Conservation (phyloP, 2,329 filamentous ascomycete genomes). For the Tympanopsis confertula region DNA sequence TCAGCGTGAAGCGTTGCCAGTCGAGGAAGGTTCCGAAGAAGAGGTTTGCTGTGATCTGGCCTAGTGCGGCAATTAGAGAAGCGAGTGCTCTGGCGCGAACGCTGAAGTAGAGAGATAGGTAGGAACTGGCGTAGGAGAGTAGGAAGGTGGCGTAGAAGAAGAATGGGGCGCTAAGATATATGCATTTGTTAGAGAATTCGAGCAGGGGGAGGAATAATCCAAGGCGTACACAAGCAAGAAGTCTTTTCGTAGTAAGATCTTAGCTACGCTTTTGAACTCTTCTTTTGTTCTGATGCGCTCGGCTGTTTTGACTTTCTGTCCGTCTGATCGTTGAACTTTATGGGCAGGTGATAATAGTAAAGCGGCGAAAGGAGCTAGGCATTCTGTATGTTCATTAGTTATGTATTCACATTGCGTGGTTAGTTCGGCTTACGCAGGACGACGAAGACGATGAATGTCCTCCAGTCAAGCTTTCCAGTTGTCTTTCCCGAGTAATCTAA, state of each 20-base stretch:
- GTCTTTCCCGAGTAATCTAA: slow-evolving; percentile 9
- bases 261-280: too few species aligned
- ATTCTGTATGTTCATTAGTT: background rate
- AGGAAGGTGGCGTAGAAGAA: slow-evolving; percentile 11
- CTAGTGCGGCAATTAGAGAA: slow-evolving; percentile 11
- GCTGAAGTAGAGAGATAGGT: slow-evolving; percentile 10
- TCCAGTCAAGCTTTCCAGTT: slow-evolving; percentile 12
- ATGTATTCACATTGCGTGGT: slow-evolving; percentile 1
- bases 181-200: background rate
- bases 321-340: slow-evolving; percentile 8
- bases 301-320: slow-evolving; percentile 5
- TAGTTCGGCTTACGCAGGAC: slow-evolving; percentile 10
- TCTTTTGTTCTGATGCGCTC: slow-evolving; percentile 4
- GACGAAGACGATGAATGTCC: slow-evolving; percentile 13
- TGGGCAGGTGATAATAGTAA: slow-evolving; percentile 7
- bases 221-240: slow-evolving; percentile 4
- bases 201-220: slow-evolving; percentile 6
- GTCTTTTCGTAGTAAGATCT: slow-evolving; percentile 3
- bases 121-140: slow-evolving; percentile 8
- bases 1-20: slow-evolving; percentile 9
- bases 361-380: slow-evolving; percentile 7
- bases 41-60: slow-evolving; percentile 10
- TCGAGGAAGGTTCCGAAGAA: slow-evolving; percentile 14
- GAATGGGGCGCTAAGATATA: slow-evolving; percentile 7
- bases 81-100: slow-evolving; percentile 9